phyloP scores from a whole-genome alignment of 2,329 filamentous ascomycete genomes.

The Grosmannia clavigera region DNA sequence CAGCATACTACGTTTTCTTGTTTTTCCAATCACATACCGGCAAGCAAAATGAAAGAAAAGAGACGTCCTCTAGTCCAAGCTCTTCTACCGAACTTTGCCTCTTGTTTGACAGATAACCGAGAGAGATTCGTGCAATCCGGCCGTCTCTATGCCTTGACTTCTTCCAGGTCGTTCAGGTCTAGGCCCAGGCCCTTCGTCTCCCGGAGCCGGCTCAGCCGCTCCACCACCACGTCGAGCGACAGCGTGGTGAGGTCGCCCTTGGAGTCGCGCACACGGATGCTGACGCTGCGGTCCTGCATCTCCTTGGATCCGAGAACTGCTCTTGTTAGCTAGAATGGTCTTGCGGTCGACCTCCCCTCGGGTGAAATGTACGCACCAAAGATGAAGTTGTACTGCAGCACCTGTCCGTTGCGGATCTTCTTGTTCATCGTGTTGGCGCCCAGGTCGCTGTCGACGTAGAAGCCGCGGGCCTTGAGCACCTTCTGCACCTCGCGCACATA shows the following conservation, averaged over 20 bases:
- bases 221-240: slow-evolving; percentile 10
- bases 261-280: slow-evolving; percentile 15
- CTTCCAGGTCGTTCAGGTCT: slow-evolving; percentile 5
- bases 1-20: not conserved
- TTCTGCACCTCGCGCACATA: slow-evolving; percentile 65
- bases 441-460: slow-evolving; percentile 61
- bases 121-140: not conserved
- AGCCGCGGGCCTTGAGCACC: slow-evolving; percentile 52
- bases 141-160: not conserved
- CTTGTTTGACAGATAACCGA: not conserved
- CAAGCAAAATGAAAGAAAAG: not conserved
- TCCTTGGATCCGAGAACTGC: slow-evolving; percentile 15
- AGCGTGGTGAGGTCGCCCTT: slow-evolving; percentile 13
- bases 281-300: slow-evolving; percentile 15
- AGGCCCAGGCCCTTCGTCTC: slow-evolving; percentile 8
- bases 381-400: slow-evolving; percentile 75
- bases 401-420: slow-evolving; percentile 74
- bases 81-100: not conserved
- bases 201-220: slow-evolving; percentile 9
- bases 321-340: not conserved
- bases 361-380: slow-evolving; percentile 38
- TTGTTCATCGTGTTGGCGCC: slow-evolving; percentile 75
- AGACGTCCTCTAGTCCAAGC: not conserved
- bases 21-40: not conserved
- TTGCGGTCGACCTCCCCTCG: not conserved